A percentile compares a stretch with the other conserved stretches of the same genome.
Conservation (phyloP, 2,329 filamentous ascomycete species). For the Claviceps pazoutovae region DNA sequence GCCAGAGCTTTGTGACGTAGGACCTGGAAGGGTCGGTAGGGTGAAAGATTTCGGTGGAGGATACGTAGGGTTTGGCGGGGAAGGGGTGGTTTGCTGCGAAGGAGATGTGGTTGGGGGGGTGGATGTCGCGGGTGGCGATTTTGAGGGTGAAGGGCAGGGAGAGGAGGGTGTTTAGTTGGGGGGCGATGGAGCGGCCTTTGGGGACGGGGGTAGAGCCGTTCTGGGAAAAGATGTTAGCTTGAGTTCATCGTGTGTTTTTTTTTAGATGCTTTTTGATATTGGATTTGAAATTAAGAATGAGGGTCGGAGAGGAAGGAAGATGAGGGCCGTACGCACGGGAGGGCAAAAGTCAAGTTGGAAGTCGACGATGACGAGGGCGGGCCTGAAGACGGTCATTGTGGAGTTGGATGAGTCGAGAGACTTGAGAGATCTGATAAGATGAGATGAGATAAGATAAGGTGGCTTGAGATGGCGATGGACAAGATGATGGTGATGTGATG, state of each 20-base stretch:
- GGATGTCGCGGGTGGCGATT: conserved; percentile 86
- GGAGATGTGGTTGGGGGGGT: conserved; percentile 71
- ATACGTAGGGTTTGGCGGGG: conserved; percentile 52
- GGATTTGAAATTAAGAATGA: background rate
- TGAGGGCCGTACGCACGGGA: conserved; percentile 40
- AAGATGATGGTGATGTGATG: background rate
- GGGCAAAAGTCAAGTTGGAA: conserved; percentile 93
- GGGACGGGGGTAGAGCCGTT: conserved; percentile 74
- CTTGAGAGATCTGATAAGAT: background rate
- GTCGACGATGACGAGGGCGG: conserved; percentile 61
- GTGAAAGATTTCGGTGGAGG: conserved; percentile 50
- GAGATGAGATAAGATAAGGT: background rate
- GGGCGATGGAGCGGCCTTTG: conserved; percentile 54
- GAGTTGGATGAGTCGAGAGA: background rate
- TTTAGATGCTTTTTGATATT: too few species aligned
- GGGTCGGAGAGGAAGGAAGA: background rate
- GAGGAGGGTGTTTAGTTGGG: conserved; percentile 63
- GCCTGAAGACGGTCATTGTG: conserved; percentile 21
- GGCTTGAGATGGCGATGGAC: too few species aligned
- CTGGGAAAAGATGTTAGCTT: conserved; percentile 30
- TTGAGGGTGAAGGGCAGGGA: conserved; percentile 55
- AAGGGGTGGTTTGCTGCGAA: conserved; percentile 67
- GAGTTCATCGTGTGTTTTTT: background rate
- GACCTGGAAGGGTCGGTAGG: conserved; percentile 47
- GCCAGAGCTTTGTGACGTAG: conserved; percentile 67